phyloP scores from a whole-genome alignment of 1,284 basidiomycete species.

The Fistulina hepatica region DNA sequence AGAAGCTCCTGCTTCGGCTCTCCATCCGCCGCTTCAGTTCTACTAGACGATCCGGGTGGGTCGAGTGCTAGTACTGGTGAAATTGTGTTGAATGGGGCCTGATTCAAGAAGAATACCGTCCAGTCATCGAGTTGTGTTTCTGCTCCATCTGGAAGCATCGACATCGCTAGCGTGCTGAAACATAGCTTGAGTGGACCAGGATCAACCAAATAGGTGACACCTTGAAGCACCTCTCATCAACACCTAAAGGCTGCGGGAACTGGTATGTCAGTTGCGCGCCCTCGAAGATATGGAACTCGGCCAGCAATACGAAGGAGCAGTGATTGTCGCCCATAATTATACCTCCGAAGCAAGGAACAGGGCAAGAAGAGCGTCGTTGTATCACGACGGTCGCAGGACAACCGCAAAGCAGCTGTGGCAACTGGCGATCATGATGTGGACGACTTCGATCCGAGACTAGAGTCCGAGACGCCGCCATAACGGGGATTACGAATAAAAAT shows the following conservation, averaged over 20 bases:
- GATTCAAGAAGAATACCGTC: slow-evolving; percentile 97
- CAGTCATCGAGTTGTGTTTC: slow-evolving; percentile 93
- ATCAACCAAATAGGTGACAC: not conserved
- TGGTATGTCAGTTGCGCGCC: slow-evolving; percentile 89
- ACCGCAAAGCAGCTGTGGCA: no score
- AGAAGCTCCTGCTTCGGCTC: slow-evolving; percentile 62
- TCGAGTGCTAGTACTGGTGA: slow-evolving; percentile 72
- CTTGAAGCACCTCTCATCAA: slow-evolving; percentile 70
- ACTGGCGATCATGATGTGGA: no score
- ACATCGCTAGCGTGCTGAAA: slow-evolving; percentile 79
- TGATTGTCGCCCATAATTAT: slow-evolving; percentile 37
- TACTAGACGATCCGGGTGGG: slow-evolving; percentile 29
- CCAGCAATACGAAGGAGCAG: slow-evolving; percentile 86
- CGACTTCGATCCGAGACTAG: no score
- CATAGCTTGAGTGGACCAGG: slow-evolving; percentile 1
- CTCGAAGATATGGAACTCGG: slow-evolving; percentile 91
- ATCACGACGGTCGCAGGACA: no score
- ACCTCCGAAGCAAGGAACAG: no score
- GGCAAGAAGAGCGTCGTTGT: no score
- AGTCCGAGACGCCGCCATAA: no score
- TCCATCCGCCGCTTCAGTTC: slow-evolving; percentile 22
- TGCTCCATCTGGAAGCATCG: slow-evolving; percentile 97
- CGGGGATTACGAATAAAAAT: no score
- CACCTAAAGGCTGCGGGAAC: slow-evolving; percentile 85
- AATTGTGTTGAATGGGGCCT: slow-evolving; percentile 79